Conservation (phyloP, 1,284 basidiomycete species). For the Gomphus sp. region DNA sequence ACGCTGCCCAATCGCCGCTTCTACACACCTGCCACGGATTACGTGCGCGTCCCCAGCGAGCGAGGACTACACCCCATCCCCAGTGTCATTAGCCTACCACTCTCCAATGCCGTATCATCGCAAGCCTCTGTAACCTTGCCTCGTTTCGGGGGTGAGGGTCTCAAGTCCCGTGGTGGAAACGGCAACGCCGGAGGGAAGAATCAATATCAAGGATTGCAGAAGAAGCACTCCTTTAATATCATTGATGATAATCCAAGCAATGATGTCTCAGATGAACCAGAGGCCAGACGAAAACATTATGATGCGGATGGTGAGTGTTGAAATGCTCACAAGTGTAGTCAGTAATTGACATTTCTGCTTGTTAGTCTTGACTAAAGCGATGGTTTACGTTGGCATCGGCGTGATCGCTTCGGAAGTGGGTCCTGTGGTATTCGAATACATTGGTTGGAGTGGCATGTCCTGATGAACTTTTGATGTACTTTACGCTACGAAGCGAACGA, state of each 20-base stretch:
- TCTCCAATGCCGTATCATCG: constrained; percentile 20
- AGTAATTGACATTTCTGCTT: constrained; percentile 12
- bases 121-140: constrained; percentile 11
- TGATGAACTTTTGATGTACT: neutral
- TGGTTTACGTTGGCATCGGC: constrained; percentile 85
- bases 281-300: constrained; percentile 52
- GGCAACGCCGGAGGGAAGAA: constrained; percentile 14
- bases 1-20: constrained; percentile 70
- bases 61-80: constrained; percentile 65
- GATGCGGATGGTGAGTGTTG: constrained; percentile 70
- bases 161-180: constrained; percentile 19
- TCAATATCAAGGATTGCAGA: constrained; percentile 16
- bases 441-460: constrained; percentile 41
- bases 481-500: too few relatives aligned
- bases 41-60: constrained; percentile 56
- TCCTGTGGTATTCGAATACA: constrained; percentile 58
- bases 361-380: constrained; percentile 81
- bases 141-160: constrained; percentile 26
- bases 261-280: constrained; percentile 9
- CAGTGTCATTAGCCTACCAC: constrained; percentile 74
- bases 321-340: neutral
- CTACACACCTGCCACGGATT: constrained; percentile 85
- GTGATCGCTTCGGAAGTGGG: constrained; percentile 52
- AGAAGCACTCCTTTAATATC: constrained; percentile 9
- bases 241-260: constrained; percentile 6